These are phyloP conservation scores for Solanum lignicaule DNA, from an alignment of 257 asterid species.

Conservation along the genomic window DNA sequence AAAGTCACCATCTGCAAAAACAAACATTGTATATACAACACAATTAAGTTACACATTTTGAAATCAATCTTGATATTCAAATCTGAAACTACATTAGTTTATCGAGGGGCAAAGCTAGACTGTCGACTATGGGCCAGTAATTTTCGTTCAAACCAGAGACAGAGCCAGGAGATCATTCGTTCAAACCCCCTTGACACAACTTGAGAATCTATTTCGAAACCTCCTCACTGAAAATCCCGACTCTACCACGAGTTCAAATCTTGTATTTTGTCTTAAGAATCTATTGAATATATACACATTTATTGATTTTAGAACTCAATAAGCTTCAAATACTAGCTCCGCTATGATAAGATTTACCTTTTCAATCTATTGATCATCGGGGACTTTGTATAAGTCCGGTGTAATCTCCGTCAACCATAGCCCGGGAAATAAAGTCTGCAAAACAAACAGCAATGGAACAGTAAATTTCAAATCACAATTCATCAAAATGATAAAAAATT, in stretches of 20 bases:
- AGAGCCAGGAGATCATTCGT: background rate
- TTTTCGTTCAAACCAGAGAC: background rate
- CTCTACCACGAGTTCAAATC: background rate
- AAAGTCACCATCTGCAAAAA: background rate
- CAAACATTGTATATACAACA: background rate
- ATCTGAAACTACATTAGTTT: background rate
- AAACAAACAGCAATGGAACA: background rate
- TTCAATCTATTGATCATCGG: background rate
- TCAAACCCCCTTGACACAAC: background rate
- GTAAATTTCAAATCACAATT: background rate
- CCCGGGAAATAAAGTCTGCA: slow-evolving; percentile 15
- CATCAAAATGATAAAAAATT: background rate
- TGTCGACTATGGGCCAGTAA: background rate
- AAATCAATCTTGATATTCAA: background rate
- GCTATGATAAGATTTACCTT: background rate
- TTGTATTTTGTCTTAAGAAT: background rate
- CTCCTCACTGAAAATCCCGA: background rate
- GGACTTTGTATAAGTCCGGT: slow-evolving; percentile 14
- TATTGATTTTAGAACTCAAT: background rate
- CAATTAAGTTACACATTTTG: background rate
- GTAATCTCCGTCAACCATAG: slow-evolving; percentile 14
- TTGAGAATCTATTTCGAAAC: background rate
- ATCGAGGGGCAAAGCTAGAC: background rate
- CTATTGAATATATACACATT: background rate
- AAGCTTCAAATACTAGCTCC: background rate